Conservation (phyloP, 192 early-diverging fungal genomes). For the Podila verticillata region DNA sequence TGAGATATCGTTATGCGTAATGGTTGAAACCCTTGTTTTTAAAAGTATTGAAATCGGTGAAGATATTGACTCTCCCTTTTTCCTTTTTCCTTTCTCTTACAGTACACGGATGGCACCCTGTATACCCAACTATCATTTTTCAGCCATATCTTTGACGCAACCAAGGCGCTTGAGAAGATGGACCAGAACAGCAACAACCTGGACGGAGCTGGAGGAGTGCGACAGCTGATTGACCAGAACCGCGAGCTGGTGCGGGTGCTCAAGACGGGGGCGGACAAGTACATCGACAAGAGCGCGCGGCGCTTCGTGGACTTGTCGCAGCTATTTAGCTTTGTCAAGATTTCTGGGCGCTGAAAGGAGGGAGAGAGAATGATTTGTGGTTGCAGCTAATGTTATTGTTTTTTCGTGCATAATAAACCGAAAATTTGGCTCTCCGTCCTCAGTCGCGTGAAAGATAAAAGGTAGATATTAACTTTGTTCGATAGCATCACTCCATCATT, state of each 20-base stretch:
- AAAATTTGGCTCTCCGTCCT: too few relatives aligned
- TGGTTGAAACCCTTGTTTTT: background rate
- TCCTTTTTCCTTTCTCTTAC: background rate
- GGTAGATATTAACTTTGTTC: too few relatives aligned
- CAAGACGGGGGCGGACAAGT: slow-evolving; percentile 64
- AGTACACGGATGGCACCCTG: slow-evolving; percentile 81
- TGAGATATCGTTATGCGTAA: slow-evolving; percentile 33
- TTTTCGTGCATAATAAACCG: too few relatives aligned
- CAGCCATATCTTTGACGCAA: slow-evolving; percentile 72
- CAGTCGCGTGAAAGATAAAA: too few relatives aligned
- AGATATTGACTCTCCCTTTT: background rate
- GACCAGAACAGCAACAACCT: slow-evolving; percentile 42
- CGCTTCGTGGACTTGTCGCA: slow-evolving; percentile 76
- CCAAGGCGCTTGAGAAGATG: slow-evolving; percentile 49
- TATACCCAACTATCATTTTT: slow-evolving; percentile 89
- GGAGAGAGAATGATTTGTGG: too few relatives aligned
- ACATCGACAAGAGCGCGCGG: slow-evolving; percentile 77
- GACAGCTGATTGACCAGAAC: slow-evolving; percentile 52
- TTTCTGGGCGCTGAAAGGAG: slow-evolving; percentile 8
- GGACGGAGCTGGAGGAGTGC: slow-evolving; percentile 5
- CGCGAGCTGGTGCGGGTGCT: slow-evolving; percentile 55
- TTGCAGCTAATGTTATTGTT: too few relatives aligned
- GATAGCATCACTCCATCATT: too few relatives aligned
- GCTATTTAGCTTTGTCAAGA: slow-evolving; percentile 63
- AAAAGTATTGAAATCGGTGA: background rate